Percentiles rank a stretch among this genome's conserved stretches.
phyloP scores from a whole-genome alignment of 2,329 filamentous ascomycete genomes.

The Pyrenophora teres region DNA sequence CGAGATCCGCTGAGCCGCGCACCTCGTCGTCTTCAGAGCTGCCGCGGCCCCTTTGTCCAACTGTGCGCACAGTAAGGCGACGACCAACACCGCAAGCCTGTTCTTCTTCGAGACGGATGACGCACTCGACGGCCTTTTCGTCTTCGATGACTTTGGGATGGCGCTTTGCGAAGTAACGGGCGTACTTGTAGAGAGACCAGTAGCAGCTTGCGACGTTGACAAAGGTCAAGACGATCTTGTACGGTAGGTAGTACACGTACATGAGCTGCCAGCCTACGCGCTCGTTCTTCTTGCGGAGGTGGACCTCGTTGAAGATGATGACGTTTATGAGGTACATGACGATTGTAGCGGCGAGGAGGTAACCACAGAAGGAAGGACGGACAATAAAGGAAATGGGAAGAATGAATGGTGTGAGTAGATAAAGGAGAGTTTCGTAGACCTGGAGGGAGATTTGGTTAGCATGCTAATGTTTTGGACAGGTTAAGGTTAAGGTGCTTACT shows the following conservation, averaged over 20 bases:
- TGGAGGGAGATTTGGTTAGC: conserved; percentile 9
- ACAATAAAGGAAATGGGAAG: conserved; percentile 54
- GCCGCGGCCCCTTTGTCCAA: conserved; percentile 5
- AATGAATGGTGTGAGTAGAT: conserved; percentile 53
- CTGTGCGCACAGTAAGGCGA: conserved; percentile 28
- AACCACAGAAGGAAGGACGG: conserved; percentile 49
- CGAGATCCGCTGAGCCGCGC: neutral
- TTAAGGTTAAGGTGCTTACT: conserved; percentile 8
- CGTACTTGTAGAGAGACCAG: conserved; percentile 52
- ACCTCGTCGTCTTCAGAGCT: neutral
- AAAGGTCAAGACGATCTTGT: conserved; percentile 52
- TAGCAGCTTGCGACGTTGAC: conserved; percentile 51
- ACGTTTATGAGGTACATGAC: conserved; percentile 52
- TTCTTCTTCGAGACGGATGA: conserved; percentile 33
- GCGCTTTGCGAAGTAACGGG: conserved; percentile 53
- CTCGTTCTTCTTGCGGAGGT: conserved; percentile 53
- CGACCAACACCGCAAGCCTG: conserved; percentile 23
- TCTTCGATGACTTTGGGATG: conserved; percentile 57
- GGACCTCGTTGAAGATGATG: conserved; percentile 56
- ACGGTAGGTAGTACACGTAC: conserved; percentile 50
- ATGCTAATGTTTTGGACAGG: conserved; percentile 12
- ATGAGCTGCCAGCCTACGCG: conserved; percentile 47
- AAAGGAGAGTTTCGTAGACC: conserved; percentile 55
- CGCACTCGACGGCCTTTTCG: conserved; percentile 47
- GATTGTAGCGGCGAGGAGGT: conserved; percentile 47